Percentiles rank a stretch among this genome's conserved stretches.
Evolutionary conservation across 768 basidiomycete genomes (phyloP).

Genomic region (Trametes cingulata): DNA sequence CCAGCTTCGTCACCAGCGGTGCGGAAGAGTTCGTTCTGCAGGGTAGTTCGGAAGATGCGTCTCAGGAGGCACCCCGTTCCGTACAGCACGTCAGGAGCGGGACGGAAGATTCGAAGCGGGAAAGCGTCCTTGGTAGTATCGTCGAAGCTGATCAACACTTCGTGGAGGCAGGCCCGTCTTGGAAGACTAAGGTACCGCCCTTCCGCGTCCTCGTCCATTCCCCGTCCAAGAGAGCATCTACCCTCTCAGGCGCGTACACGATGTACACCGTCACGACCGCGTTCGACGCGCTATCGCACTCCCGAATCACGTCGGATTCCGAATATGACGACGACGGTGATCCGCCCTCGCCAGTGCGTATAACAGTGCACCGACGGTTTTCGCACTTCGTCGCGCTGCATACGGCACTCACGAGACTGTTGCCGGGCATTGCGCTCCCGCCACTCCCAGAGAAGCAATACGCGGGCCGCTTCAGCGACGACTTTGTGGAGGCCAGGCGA

Average conservation of each 20-base stretch:
- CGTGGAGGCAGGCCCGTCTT: slow-evolving; percentile 67
- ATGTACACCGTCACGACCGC: slow-evolving; percentile 75
- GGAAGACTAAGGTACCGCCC: slow-evolving; percentile 71
- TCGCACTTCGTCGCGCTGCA: slow-evolving; percentile 83
- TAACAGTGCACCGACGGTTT: slow-evolving; percentile 81
- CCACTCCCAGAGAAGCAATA: slow-evolving; percentile 87
- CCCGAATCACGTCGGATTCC: slow-evolving; percentile 9
- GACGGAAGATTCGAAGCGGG: slow-evolving; percentile 32
- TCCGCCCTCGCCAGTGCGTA: slow-evolving; percentile 44
- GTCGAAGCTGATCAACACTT: slow-evolving; percentile 67
- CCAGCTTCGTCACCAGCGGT: slow-evolving; percentile 82
- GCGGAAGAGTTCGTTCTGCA: slow-evolving; percentile 84
- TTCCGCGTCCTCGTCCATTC: slow-evolving; percentile 80
- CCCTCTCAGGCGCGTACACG: slow-evolving; percentile 70
- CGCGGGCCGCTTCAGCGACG: slow-evolving; percentile 73
- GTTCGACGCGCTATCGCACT: slow-evolving; percentile 45
- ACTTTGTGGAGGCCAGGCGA: slow-evolving; percentile 80
- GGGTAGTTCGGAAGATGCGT: slow-evolving; percentile 46
- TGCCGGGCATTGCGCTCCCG: slow-evolving; percentile 78
- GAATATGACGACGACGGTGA: slow-evolving; percentile 21
- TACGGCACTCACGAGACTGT: slow-evolving; percentile 62
- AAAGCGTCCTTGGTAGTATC: slow-evolving; percentile 11
- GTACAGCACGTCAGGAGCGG: slow-evolving; percentile 36
- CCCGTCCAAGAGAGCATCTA: slow-evolving; percentile 70
- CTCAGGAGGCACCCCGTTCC: slow-evolving; percentile 24